phyloP scores from a whole-genome alignment of 208 protist genomes.

The Trypanosomatidae sp. region DNA sequence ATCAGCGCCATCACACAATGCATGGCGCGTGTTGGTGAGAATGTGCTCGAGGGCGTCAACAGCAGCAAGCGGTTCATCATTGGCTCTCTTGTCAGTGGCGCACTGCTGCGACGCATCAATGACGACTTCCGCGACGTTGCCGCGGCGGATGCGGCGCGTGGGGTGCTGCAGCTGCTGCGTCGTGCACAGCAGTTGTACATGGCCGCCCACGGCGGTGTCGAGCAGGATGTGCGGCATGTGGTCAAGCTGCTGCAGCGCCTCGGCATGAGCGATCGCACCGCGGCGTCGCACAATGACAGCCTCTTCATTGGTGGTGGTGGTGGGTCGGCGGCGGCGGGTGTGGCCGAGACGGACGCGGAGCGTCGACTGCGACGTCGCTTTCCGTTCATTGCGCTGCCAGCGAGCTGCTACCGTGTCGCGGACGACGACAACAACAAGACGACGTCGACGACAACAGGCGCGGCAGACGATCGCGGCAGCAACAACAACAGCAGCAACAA shows the following conservation, averaged over 20 bases:
- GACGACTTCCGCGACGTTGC: slow-evolving; percentile 22
- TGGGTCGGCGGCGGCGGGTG: slow-evolving; percentile 2
- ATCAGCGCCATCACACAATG: slow-evolving; percentile 16
- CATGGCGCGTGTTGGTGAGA: slow-evolving; percentile 30
- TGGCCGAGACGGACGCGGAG: slow-evolving; percentile 10
- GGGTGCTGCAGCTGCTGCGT: slow-evolving; percentile 17
- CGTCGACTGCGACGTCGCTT: slow-evolving; percentile 29
- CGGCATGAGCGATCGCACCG: not conserved
- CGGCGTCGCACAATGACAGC: too few species aligned
- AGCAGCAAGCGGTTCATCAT: slow-evolving; percentile 52
- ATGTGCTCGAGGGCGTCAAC: slow-evolving; percentile 34
- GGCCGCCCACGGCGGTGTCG: slow-evolving; percentile 20
- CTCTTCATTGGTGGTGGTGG: too few species aligned
- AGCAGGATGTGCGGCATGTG: slow-evolving; percentile 23
- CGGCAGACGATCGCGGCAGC: not conserved
- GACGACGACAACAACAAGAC: too few species aligned
- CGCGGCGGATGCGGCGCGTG: slow-evolving; percentile 13
- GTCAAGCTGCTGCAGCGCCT: slow-evolving; percentile 10
- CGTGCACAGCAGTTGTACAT: slow-evolving; percentile 28
- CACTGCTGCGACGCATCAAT: slow-evolving; percentile 16
- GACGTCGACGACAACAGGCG: slow-evolving; percentile 3
- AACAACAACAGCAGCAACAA: not conserved
- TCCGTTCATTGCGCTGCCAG: slow-evolving; percentile 26
- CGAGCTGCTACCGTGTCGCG: too few species aligned
- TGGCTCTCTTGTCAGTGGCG: slow-evolving; percentile 25